These are phyloP conservation scores for Globisporangium lucens DNA, from an alignment of 352 stramenopile species.

Conservation along the genomic window DNA sequence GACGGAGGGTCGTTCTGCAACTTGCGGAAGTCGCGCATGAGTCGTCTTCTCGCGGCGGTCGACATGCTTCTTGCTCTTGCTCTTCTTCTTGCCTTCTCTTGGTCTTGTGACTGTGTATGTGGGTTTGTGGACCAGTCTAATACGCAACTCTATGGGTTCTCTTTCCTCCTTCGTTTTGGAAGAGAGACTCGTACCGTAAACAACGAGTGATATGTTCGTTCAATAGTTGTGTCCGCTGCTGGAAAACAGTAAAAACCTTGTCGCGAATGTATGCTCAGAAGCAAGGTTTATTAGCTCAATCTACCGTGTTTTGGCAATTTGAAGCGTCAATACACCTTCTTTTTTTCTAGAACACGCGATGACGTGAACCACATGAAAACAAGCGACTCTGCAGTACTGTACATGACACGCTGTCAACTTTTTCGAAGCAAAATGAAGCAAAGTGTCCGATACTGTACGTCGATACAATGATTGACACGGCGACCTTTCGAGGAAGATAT, in stretches of 20 bases:
- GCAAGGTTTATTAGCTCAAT: background rate
- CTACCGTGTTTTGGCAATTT: background rate
- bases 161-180: background rate
- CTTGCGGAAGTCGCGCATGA: constrained; percentile 97
- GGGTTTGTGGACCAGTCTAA: constrained; percentile 2
- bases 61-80: constrained; percentile 70
- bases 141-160: constrained; percentile 6
- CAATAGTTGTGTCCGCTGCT: background rate
- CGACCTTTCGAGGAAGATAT: constrained; percentile 12
- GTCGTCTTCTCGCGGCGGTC: constrained; percentile 91
- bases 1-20: constrained; percentile 98
- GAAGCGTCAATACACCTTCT: background rate
- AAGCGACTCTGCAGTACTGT: background rate
- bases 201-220: background rate
- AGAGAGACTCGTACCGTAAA: background rate
- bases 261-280: background rate
- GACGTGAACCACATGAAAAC: background rate
- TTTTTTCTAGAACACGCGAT: constrained; percentile 5
- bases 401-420: background rate
- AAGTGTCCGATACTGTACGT: background rate
- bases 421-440: background rate
- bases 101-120: constrained; percentile 5
- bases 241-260: background rate
- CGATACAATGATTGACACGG: constrained; percentile 3
- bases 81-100: background rate